Base-by-base conservation (phyloP, 2,329 filamentous ascomycete species). In the Xylariaceae sp. region DNA sequence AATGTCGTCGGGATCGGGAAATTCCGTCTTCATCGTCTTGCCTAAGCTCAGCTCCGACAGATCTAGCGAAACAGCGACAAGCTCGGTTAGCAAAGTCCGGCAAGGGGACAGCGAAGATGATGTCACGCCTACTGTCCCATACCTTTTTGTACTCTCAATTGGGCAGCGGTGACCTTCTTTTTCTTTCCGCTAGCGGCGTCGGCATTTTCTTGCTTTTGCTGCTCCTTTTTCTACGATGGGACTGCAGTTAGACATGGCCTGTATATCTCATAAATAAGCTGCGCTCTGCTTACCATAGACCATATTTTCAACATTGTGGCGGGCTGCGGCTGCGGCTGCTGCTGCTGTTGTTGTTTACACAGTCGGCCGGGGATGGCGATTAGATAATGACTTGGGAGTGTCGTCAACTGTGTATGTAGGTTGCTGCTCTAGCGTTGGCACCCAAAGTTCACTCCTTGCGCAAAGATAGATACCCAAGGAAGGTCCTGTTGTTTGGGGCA, bases 81-180 rank as follows among this genome's bases (percentile, higher is more conserved):
- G 28, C 30, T 39, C 14, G 36, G 38, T 8, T 30, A 23, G 16
- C 24, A 17, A 9, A n/a, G 18, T 15, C 9, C 15, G n/a, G 29
- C 18, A 8, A 8, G 8, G 6, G 34, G 5, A 17, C 13, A 15
- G 18, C n/a, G 13, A 27, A 23, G 13, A 40, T 9, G n/a, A 15
- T 4, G 17, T 12, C 12, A 12, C 3, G 24, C 27, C 21, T 14
- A 5, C 17, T 13, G 12, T n/a, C 29, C 21, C 60, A 38, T 68
- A 94, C 90, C 92, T 77, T 95, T 94, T 67, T 97, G 92, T 46
- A 96, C 88, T 44, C 92, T 85, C 48, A 97, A 71, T 68, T 97
- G 89, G 38, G 92, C 92, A 13, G 92, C 88, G 15, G 92, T 97
- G 50, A 98, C 89, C 74, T 96, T 97, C 78, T 96, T 97, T 78